Conservation (phyloP, 768 basidiomycete species). For the Lentinula lateritia region DNA sequence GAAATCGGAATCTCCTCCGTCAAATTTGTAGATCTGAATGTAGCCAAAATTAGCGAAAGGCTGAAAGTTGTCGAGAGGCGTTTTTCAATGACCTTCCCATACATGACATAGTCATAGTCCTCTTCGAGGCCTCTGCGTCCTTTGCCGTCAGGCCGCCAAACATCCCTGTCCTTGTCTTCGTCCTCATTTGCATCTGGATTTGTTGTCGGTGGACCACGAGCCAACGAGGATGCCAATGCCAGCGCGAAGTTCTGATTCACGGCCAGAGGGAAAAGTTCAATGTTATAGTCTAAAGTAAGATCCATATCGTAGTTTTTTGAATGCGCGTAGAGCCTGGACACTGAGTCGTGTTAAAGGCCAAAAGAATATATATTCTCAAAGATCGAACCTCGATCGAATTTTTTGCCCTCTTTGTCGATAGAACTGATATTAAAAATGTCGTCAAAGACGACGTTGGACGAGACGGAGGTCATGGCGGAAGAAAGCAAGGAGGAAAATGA, state of each 20-base stretch:
- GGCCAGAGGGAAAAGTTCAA: constrained; percentile 79
- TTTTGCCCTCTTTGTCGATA: constrained; percentile 91
- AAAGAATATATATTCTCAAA: background rate
- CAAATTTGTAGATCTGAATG: constrained; percentile 90
- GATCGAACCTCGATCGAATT: constrained; percentile 89
- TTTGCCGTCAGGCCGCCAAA: constrained; percentile 85
- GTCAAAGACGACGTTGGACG: constrained; percentile 83
- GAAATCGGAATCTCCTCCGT: constrained; percentile 75
- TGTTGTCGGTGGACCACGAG: constrained; percentile 44
- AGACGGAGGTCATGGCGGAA: constrained; percentile 43
- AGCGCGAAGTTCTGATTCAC: constrained; percentile 72
- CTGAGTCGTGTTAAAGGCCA: constrained; percentile 34
- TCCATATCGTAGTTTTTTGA: constrained; percentile 93
- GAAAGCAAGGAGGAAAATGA: constrained; percentile 7
- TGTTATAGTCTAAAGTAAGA: constrained; percentile 90
- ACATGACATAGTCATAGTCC: constrained; percentile 99
- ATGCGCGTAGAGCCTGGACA: constrained; percentile 85
- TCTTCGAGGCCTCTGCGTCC: constrained; percentile 80
- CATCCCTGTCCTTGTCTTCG: constrained; percentile 70
- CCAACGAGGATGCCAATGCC: constrained; percentile 78
- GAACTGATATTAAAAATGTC: constrained; percentile 85
- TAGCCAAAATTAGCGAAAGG: constrained; percentile 6
- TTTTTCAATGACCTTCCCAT: constrained; percentile 71
- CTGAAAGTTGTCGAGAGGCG: background rate
- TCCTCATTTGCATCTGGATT: constrained; percentile 50